Evolutionary conservation across 768 basidiomycete species (phyloP), one percentile per base, ranked within the genome.

Genomic region (Pleurotus sapidus): DNA sequence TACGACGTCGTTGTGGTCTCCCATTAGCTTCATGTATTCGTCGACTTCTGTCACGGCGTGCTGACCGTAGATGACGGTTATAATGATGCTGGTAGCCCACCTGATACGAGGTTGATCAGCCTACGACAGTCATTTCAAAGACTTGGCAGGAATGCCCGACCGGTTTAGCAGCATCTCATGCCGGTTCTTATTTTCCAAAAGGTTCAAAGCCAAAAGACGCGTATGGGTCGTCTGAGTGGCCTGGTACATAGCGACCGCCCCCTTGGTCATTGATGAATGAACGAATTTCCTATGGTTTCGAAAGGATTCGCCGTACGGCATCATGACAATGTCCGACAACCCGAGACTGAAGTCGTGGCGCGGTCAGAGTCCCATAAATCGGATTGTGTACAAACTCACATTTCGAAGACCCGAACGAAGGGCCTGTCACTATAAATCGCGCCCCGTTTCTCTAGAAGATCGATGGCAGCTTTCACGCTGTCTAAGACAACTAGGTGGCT

Each of bases 271-370:
- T 18, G 70, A 67, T 57, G 77, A 72, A 53, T 81, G 77, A 46
- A 82, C 77, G 60, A 79, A 79, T 15, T 79, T 76, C 43, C 79
- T 74, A 63, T 82, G 80, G 65, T 75, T 80, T 58, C 80, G 72
- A 64, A 82, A 80, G 39, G 75, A 72, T n/a, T 73, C 75, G 34
- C 80, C 80, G 64, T 42, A 42, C 43, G 40, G 49, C 39, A 42
- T 34, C 46, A 48, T 30, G 23, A 25, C 20, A 25, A 48, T 20
- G 3, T 48, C 46, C 17, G 14, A 20, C 6, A 25, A 0, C 20
- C 27, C 23, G 14, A 48, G 14, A 2, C 46, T 48, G 15, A 45
- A 18, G n/a, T 34, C 1, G 6, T 4, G 23, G 25, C 25, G 12
- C 5, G 30, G 30, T 34, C 30, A 34, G 30, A 34, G 0, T 34